These are phyloP conservation scores for Avena atlantica DNA, from an alignment of 176 grass and related monocot species.

Conservation along the genomic window DNA sequence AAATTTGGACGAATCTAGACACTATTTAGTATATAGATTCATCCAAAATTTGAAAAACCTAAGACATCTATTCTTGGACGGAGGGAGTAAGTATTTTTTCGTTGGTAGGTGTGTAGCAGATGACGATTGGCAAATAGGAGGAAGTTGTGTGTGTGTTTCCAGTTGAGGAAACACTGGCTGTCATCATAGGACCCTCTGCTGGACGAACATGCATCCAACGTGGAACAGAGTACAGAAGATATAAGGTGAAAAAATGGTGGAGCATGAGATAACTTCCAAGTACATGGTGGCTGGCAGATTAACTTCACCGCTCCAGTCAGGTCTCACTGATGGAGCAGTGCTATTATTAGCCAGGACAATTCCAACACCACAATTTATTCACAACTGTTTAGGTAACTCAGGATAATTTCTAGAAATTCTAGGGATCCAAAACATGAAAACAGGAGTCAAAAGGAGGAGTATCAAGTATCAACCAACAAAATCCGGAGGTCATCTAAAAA, in stretches of 20 bases:
- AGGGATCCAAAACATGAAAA: too few relatives aligned
- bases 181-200: slow-evolving; percentile 36
- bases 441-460: neutral
- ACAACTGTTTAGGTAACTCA: neutral
- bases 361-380: neutral
- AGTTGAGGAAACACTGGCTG: slow-evolving; percentile 43
- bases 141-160: slow-evolving; percentile 35
- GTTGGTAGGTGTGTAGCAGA: slow-evolving; percentile 32
- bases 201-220: slow-evolving; percentile 14
- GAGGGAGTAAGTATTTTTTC: neutral
- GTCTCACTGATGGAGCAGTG: neutral
- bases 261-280: too few relatives aligned
- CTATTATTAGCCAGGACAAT: neutral
- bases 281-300: neutral
- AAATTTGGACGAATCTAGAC: too few relatives aligned
- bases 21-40: too few relatives aligned
- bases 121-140: slow-evolving; percentile 26
- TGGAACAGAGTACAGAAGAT: neutral
- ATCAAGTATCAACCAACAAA: neutral
- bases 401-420: neutral
- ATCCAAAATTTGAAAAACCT: too few relatives aligned
- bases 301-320: neutral
- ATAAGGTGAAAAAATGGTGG: neutral
- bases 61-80: too few relatives aligned
- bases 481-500: neutral